Evolutionary conservation across 371 early-diverging fungal genomes (phyloP), one percentile per base, ranked within the genome.

Genomic region (Mucor piriformis): DNA sequence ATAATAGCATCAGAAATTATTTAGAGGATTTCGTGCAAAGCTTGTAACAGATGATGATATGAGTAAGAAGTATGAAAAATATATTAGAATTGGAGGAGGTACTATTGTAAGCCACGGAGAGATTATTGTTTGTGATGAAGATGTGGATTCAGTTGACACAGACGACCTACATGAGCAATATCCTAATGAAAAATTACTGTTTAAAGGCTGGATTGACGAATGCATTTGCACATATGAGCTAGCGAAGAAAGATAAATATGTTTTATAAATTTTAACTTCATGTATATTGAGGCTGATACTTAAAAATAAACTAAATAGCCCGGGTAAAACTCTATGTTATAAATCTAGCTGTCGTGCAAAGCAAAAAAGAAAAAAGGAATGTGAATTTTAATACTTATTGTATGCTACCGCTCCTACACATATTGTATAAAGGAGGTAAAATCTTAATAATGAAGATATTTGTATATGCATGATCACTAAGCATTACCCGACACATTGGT

Each of bases 171-270:
- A 25, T 13, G 16, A 50, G 8, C 47, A 15, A 12, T 53, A 54
- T 24, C 47, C 42, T 6, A 29, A 16, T 4, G 48, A 49, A 21
- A 49, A 20, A 10, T 7, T 64, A 1, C 21, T 64, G 12, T 54
- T 38, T 16, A 35, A 35, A 13, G 32, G 43, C 8, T 64, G 65
- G 65, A 40, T 64, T 13, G 49, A 58, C 29, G 60, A 50, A 20
- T 55, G 59, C 21, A 59, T 64, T 8, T 54, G 55, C 24, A 24
- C 20, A 5, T 64, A 50, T 51, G 65, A 64, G 32, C 23, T 64
- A 12, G 21, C 55, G 6, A 50, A 51, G 24, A 64, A 58, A 20
- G 56, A 55, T 13, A 27, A 37, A 3, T 59, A 64, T 15, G 13
- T 21, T 6, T 29, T 55, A 27, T 63, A 34, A 55, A 7, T 7